Conservation (phyloP, 75 land plant genomes). For the Ceratopteris richardii region DNA sequence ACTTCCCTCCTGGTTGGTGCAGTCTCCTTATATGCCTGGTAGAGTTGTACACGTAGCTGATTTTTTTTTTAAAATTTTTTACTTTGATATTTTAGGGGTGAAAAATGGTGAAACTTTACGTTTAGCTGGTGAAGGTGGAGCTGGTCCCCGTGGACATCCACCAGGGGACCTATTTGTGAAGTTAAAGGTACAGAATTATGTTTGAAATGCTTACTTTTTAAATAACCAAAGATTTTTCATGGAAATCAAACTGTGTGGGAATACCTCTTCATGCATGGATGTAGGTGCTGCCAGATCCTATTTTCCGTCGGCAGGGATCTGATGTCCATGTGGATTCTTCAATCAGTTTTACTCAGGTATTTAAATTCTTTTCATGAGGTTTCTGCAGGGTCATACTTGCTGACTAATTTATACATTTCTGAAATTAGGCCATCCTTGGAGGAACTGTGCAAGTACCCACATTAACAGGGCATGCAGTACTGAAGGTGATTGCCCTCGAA, state of each 20-base stretch:
- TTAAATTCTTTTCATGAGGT: background rate
- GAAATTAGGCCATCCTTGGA: conserved; percentile 80
- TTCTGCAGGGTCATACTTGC: background rate
- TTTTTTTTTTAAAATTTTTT: too few relatives aligned
- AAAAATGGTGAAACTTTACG: conserved; percentile 57
- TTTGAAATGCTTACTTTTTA: too few relatives aligned
- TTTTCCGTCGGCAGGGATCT: conserved; percentile 82
- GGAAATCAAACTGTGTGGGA: too few relatives aligned
- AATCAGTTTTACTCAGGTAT: conserved; percentile 71
- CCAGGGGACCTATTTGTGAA: conserved; percentile 83
- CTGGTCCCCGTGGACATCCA: conserved; percentile 73
- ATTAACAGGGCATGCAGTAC: conserved; percentile 80
- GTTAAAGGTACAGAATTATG: conserved; percentile 37
- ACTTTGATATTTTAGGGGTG: conserved; percentile 29
- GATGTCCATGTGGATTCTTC: conserved; percentile 90
- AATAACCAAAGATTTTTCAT: too few relatives aligned
- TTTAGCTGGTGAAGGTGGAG: conserved; percentile 71
- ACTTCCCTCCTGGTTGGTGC: conserved; percentile 69
- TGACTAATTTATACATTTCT: background rate
- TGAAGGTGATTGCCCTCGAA: conserved; percentile 46
- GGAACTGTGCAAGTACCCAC: conserved; percentile 90
- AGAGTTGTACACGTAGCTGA: too few relatives aligned
- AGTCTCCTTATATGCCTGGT: too few relatives aligned
- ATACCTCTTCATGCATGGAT: background rate
- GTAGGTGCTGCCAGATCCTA: conserved; percentile 79